These are phyloP conservation scores for Aspergillus intermedius DNA, from an alignment of 2,329 filamentous ascomycete genomes.

Conservation along the genomic window DNA sequence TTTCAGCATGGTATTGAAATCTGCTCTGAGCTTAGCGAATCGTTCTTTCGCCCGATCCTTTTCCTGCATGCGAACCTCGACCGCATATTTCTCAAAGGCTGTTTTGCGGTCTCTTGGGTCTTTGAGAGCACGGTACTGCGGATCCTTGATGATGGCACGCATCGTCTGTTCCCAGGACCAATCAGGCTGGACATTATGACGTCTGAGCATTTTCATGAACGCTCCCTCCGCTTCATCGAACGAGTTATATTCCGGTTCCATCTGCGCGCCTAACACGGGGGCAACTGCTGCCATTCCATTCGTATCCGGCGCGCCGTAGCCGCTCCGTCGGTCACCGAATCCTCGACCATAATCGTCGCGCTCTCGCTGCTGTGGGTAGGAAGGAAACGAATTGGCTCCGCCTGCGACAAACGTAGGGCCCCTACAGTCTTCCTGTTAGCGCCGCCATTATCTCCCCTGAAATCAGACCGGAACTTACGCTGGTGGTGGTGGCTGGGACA, in stretches of 20 bases:
- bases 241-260: constrained; percentile 71
- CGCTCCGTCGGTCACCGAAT: constrained; percentile 41
- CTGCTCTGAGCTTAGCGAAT: constrained; percentile 79
- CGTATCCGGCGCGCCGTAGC: constrained; percentile 37
- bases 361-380: constrained; percentile 39
- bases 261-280: constrained; percentile 32
- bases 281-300: constrained; percentile 32
- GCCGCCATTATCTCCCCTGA: not conserved
- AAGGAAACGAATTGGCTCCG: constrained; percentile 41
- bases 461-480: constrained; percentile 34
- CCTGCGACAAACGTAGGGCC: constrained; percentile 55
- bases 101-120: constrained; percentile 84
- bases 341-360: constrained; percentile 44
- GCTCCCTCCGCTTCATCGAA: constrained; percentile 86
- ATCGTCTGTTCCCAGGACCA: constrained; percentile 92
- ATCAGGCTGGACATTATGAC: constrained; percentile 78
- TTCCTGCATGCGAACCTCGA: constrained; percentile 84
- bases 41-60: constrained; percentile 92
- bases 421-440: constrained; percentile 15
- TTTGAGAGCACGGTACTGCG: constrained; percentile 87
- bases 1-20: constrained; percentile 93
- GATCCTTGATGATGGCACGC: constrained; percentile 77
- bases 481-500: constrained; percentile 38
- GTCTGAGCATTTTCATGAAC: constrained; percentile 82
- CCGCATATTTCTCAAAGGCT: constrained; percentile 91